Base-by-base conservation (phyloP, 1,284 basidiomycete genomes). In the Leccinum colubrinum region DNA sequence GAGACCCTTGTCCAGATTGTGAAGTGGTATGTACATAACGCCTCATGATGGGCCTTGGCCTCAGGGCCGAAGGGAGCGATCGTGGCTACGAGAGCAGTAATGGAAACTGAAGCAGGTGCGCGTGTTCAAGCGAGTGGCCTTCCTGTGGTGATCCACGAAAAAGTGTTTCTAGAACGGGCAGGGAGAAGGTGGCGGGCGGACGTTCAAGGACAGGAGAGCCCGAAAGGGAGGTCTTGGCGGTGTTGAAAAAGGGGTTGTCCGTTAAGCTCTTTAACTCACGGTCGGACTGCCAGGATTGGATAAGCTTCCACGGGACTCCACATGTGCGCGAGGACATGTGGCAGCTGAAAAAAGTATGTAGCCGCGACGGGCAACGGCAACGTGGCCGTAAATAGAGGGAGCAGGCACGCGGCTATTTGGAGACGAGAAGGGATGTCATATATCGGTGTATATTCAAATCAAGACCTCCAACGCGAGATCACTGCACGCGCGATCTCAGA, bases 401-500 rank as follows among this genome's bases (percentile, higher is more conserved):
- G 65, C 77, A 82, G 81, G 81, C 79, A 81, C 80, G 79, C 80
- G 81, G 80, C 74, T 76, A 73, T 77, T 74, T 77, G 75, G 74
- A 76, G 72, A 74, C 72, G 72, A 74, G 70, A 68, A 73, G 68
- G 65, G 50, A 67, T 72, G 69, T 68, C 66, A 70, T 70, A 67
- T 67, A 72, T 79, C 67, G 70, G 70, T 72, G 61, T 52, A 64
- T 74, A 72, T 74, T 72, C 71, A 74, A 72, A 72, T 76, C 70
- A 72, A 72, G 76, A 78, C 78, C 71, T 77, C 78, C 74, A 74
- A 74, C 68, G 69, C 74, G 63, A 79, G 79, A 81, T 80, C 66
- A 61, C 66, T 65, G 41, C 59, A 65, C 33, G 20, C 59, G 65
- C 66, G 70, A 80, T 79, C 77, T 77, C 60, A 70, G 69, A 70